These are phyloP conservation scores for Metschnikowia vanudenii DNA, from an alignment of 805 yeast genomes.

Conservation along the genomic window DNA sequence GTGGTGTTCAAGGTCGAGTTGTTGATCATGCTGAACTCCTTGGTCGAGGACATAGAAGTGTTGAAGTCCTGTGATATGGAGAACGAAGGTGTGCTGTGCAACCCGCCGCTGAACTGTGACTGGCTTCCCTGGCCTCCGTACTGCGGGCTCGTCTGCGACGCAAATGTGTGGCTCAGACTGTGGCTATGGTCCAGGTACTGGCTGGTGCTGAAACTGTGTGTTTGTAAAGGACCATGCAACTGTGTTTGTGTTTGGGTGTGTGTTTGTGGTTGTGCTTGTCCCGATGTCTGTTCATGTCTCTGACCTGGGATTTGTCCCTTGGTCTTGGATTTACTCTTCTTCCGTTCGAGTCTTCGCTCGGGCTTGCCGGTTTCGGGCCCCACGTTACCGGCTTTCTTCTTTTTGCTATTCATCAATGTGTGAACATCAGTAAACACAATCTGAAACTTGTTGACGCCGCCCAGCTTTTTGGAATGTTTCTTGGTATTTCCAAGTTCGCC, in stretches of 20 bases:
- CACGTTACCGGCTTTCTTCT: constrained; percentile 7
- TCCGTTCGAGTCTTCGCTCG: no score
- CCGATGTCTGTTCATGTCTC: neutral
- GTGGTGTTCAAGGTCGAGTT: constrained; percentile 30
- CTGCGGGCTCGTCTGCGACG: neutral
- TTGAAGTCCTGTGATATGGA: constrained; percentile 18
- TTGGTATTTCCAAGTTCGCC: constrained; percentile 6
- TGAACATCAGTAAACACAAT: constrained; percentile 23
- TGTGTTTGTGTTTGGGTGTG: neutral
- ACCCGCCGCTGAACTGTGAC: constrained; percentile 1
- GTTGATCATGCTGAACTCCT: constrained; percentile 31
- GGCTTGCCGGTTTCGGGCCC: neutral
- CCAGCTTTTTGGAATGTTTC: constrained; percentile 21
- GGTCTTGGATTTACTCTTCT: constrained; percentile 4
- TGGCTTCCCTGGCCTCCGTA: neutral
- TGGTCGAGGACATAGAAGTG: constrained; percentile 22
- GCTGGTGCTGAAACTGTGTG: neutral
- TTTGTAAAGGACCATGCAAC: neutral
- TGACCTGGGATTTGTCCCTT: constrained; percentile 1
- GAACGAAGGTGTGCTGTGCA: constrained; percentile 8
- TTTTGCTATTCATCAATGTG: constrained; percentile 22
- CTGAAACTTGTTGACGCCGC: constrained; percentile 18
- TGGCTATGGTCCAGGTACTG: neutral
- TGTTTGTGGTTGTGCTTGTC: neutral
- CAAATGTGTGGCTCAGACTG: neutral